Evolutionary conservation across 176 grass and related monocot species (phyloP).

Genomic region (Leersia perrieri): DNA sequence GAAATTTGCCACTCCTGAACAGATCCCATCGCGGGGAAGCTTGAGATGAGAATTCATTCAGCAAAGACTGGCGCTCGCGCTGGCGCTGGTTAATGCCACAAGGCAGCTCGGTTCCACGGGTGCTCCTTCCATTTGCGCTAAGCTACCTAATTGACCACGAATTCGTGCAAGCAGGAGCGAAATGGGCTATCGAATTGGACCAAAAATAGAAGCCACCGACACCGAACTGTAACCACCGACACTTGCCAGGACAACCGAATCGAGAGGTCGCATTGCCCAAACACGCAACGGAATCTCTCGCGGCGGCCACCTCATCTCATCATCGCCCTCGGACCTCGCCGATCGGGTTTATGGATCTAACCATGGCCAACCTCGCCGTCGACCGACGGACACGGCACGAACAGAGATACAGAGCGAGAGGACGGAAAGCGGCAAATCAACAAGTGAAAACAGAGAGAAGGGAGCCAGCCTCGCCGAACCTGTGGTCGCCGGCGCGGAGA

Average conservation of each 20-base stretch:
- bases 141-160: slow-evolving; percentile 4
- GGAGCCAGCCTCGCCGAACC: slow-evolving; percentile 34
- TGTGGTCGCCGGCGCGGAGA: slow-evolving; percentile 50
- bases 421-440: not conserved
- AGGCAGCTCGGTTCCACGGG: not conserved
- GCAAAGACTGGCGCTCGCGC: not conserved
- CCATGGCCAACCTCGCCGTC: not conserved
- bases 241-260: slow-evolving; percentile 7
- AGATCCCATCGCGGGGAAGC: slow-evolving; percentile 1
- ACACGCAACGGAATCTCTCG: not conserved
- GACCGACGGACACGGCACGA: not conserved
- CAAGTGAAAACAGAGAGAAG: not conserved
- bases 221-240: slow-evolving; percentile 25
- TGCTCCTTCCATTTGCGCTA: not conserved
- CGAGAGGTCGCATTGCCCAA: slow-evolving; percentile 7
- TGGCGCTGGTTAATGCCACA: not conserved
- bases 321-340: not conserved
- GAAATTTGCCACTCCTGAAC: not conserved
- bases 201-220: slow-evolving; percentile 27
- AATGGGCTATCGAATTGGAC: not conserved
- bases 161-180: not conserved
- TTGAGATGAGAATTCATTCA: not conserved
- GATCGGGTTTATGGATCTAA: slow-evolving; percentile 30
- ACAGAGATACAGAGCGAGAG: not conserved
- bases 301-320: not conserved